Conservation (phyloP, 192 early-diverging fungal genomes). For the Polychytrium aggregatum region DNA sequence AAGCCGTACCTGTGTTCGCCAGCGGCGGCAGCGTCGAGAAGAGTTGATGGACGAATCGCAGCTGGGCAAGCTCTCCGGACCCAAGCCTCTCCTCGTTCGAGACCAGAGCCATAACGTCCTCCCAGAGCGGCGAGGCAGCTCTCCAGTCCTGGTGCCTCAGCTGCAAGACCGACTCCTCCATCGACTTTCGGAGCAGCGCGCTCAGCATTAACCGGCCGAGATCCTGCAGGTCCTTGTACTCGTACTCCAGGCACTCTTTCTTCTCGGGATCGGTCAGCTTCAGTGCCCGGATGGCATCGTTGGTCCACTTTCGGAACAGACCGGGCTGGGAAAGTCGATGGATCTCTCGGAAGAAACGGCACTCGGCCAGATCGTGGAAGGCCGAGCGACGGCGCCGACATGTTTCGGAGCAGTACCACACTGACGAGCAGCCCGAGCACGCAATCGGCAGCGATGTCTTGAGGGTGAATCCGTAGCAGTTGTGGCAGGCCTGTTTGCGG, state of each 20-base stretch:
- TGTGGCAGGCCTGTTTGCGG: constrained; percentile 7
- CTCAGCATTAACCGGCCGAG: constrained; percentile 4
- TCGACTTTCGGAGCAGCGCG: not conserved
- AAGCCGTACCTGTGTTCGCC: too few species aligned
- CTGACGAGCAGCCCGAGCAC: not conserved
- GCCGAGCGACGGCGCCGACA: not conserved
- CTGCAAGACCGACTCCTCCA: not conserved
- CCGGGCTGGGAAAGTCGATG: too few species aligned
- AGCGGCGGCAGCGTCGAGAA: not conserved
- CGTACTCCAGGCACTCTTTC: too few species aligned
- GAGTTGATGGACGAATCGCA: constrained; percentile 1
- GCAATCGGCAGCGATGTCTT: not conserved
- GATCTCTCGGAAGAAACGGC: constrained; percentile 1
- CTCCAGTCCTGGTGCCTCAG: constrained; percentile 1
- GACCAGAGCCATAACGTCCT: constrained; percentile 2
- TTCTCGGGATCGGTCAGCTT: too few species aligned
- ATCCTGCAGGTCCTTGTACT: constrained; percentile 2
- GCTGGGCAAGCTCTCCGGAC: not conserved
- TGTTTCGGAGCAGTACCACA: constrained; percentile 2
- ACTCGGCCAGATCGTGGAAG: not conserved
- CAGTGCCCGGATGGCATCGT: too few species aligned
- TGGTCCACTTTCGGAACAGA: too few species aligned
- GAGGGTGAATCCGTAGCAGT: not conserved
- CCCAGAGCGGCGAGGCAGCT: not conserved
- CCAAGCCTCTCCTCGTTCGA: constrained; percentile 3